A percentile compares a stretch with the other conserved stretches of the same genome.
These are phyloP conservation scores for Trichomonas gallinae DNA, from an alignment of 208 protist species.

Conservation along the genomic window DNA sequence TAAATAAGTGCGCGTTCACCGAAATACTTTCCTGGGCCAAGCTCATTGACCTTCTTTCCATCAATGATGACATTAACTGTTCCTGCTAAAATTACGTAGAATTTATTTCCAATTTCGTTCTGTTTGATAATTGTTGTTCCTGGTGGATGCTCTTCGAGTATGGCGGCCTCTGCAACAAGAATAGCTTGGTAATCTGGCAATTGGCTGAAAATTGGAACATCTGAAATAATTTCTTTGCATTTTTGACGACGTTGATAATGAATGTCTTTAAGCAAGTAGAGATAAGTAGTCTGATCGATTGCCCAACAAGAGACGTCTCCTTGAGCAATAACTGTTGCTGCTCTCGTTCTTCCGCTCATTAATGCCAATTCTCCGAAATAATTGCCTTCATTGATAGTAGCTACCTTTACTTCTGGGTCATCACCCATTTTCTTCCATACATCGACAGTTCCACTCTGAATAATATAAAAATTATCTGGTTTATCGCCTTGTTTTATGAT, in stretches of 20 bases:
- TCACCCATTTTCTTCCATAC: slow-evolving; percentile 25
- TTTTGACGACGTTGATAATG: not conserved
- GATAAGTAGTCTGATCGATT: not conserved
- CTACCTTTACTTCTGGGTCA: not conserved
- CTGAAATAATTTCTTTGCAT: not conserved
- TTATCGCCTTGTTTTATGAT: slow-evolving; percentile 44
- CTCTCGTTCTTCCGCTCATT: slow-evolving; percentile 26
- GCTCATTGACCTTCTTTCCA: not conserved
- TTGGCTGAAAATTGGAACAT: not conserved
- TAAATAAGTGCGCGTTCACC: slow-evolving; percentile 38
- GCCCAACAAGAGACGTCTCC: not conserved
- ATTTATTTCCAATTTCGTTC: slow-evolving; percentile 49
- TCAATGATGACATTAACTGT: slow-evolving; percentile 13
- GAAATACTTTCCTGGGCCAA: slow-evolving; percentile 32
- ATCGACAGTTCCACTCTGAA: slow-evolving; percentile 27
- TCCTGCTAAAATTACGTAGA: slow-evolving; percentile 44
- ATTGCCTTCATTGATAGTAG: not conserved
- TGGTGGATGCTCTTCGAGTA: slow-evolving; percentile 30
- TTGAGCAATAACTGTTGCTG: slow-evolving; percentile 33
- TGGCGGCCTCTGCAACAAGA: slow-evolving; percentile 46
- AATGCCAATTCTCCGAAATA: slow-evolving; percentile 41
- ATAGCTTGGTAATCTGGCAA: slow-evolving; percentile 20
- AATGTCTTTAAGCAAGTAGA: not conserved
- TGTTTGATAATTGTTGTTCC: slow-evolving; percentile 47
- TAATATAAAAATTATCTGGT: slow-evolving; percentile 53